These are phyloP conservation scores for Gossypium davidsonii DNA, from an alignment of 441 rosid genomes.

Conservation along the genomic window DNA sequence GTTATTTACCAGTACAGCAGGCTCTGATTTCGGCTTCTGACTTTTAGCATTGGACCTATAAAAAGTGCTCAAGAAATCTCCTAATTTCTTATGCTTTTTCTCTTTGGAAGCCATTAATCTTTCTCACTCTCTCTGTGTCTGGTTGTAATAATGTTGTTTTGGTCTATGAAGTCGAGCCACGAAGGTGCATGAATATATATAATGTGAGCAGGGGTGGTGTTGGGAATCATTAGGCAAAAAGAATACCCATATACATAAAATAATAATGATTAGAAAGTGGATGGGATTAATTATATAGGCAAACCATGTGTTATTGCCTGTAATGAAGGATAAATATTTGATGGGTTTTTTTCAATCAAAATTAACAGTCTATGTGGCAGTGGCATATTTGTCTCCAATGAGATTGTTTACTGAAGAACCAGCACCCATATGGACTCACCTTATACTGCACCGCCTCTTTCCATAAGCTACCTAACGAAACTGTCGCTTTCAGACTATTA, in stretches of 20 bases:
- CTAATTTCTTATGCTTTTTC: constrained; percentile 30
- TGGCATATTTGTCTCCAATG: constrained; percentile 27
- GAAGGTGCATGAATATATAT: background rate
- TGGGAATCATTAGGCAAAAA: constrained; percentile 22
- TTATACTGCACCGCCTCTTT: constrained; percentile 13
- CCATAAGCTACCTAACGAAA: constrained; percentile 11
- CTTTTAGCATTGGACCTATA: constrained; percentile 28
- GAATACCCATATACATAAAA: constrained; percentile 21
- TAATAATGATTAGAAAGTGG: constrained; percentile 23
- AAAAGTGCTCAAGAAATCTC: constrained; percentile 23
- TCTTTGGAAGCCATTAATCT: constrained; percentile 37
- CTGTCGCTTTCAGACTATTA: background rate
- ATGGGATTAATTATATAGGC: constrained; percentile 20
- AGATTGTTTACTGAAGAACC: constrained; percentile 17
- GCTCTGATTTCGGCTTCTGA: constrained; percentile 19
- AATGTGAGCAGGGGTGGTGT: constrained; percentile 5
- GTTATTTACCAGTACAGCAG: background rate
- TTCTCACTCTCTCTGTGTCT: background rate
- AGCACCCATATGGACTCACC: constrained; percentile 22
- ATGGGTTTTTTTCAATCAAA: constrained; percentile 5
- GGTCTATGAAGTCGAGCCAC: background rate
- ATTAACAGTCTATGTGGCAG: background rate
- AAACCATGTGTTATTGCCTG: constrained; percentile 47
- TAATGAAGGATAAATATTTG: constrained; percentile 21
- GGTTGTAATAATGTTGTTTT: background rate